A percentile compares a stretch with the other conserved stretches of the same genome.
Evolutionary conservation across 306 rosid species (phyloP).

Genomic region (Malus sylvestris): DNA sequence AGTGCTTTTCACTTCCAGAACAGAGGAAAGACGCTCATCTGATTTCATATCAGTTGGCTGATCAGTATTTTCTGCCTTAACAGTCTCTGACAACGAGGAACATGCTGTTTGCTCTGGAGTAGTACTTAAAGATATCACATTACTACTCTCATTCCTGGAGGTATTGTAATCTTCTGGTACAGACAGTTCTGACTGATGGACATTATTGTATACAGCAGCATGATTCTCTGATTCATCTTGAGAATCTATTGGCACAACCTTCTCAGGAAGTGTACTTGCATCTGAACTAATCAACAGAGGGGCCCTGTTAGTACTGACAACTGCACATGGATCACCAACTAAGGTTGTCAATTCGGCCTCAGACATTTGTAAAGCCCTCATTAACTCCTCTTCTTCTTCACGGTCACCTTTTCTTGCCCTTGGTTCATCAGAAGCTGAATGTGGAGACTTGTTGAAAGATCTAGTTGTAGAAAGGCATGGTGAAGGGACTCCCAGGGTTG

Average conservation of each 20-base stretch:
- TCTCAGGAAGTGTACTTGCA: conserved; percentile 17
- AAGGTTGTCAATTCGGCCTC: conserved; percentile 32
- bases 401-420: conserved; percentile 64
- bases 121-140: conserved; percentile 28
- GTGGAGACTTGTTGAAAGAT: conserved; percentile 77
- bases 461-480: conserved; percentile 70
- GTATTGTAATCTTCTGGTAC: conserved; percentile 30
- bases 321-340: conserved; percentile 30
- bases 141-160: conserved; percentile 30
- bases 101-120: conserved; percentile 25
- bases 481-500: conserved; percentile 93
- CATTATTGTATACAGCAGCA: conserved; percentile 27
- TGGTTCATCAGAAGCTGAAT: conserved; percentile 41
- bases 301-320: conserved; percentile 17
- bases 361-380: conserved; percentile 66
- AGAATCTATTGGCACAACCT: conserved; percentile 29
- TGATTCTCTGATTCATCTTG: conserved; percentile 37
- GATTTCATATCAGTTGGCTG: conserved; percentile 28
- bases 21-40: conserved; percentile 30
- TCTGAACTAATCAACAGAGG: conserved; percentile 29
- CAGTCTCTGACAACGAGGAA: conserved; percentile 24
- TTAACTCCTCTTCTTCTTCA: conserved; percentile 84
- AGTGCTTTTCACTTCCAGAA: conserved; percentile 32
- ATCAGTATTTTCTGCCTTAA: conserved; percentile 23
- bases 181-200: conserved; percentile 31